These are phyloP conservation scores for Botrytis sinoallii DNA, from an alignment of 2,329 filamentous ascomycete species.

Conservation along the genomic window DNA sequence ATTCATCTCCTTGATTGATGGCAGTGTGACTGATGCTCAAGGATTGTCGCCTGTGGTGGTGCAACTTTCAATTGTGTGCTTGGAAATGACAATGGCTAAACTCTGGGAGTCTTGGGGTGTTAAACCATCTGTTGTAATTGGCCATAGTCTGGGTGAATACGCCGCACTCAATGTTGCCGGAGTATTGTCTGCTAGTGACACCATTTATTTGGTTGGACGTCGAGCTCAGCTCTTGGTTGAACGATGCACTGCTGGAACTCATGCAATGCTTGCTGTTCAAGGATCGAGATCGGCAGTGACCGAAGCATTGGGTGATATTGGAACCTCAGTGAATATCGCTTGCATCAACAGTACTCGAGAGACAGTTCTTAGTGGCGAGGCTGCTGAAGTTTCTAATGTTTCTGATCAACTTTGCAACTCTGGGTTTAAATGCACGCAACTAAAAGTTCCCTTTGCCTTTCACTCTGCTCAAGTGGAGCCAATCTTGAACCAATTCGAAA, in stretches of 20 bases:
- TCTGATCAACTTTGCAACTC: slow-evolving; percentile 48
- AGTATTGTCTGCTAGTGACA: slow-evolving; percentile 66
- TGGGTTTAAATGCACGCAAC: slow-evolving; percentile 47
- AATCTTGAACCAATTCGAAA: slow-evolving; percentile 57
- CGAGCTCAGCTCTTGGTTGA: slow-evolving; percentile 62
- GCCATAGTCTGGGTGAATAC: slow-evolving; percentile 42
- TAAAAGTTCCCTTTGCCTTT: slow-evolving; percentile 64
- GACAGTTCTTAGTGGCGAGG: slow-evolving; percentile 43
- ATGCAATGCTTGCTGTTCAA: slow-evolving; percentile 61
- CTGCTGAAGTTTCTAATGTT: slow-evolving; percentile 32
- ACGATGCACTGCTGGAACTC: slow-evolving; percentile 63
- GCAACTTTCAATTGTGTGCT: slow-evolving; percentile 17
- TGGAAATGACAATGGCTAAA: slow-evolving; percentile 18
- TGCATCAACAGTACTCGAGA: slow-evolving; percentile 20
- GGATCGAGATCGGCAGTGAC: slow-evolving; percentile 42
- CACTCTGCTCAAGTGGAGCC: slow-evolving; percentile 63
- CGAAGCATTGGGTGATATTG: slow-evolving; percentile 26
- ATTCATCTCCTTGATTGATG: slow-evolving; percentile 16
- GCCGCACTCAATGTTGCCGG: slow-evolving; percentile 68
- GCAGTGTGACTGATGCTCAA: slow-evolving; percentile 8
- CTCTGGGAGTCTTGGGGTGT: slow-evolving; percentile 20
- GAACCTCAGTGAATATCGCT: slow-evolving; percentile 13
- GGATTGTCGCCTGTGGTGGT: slow-evolving; percentile 17
- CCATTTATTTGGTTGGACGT: slow-evolving; percentile 66
- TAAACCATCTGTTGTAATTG: slow-evolving; percentile 48